Evolutionary conservation across 345 rosid species (phyloP).

Genomic region (Arabis hirsuta): DNA sequence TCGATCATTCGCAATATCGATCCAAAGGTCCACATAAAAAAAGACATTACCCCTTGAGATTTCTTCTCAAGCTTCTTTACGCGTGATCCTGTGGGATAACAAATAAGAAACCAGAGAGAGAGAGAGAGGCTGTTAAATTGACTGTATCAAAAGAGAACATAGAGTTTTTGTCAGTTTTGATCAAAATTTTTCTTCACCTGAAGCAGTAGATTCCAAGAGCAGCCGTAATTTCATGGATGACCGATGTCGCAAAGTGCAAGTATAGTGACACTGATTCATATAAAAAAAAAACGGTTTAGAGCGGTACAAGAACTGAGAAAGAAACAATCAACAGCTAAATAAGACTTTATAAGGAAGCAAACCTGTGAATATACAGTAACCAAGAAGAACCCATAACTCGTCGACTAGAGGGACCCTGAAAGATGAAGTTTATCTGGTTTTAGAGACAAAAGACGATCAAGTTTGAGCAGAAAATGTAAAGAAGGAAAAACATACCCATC

Average conservation of each 20-base stretch:
- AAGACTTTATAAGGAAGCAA: background rate
- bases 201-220: slow-evolving; percentile 97
- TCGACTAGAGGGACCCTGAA: slow-evolving; percentile 88
- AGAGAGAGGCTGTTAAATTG: background rate
- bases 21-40: slow-evolving; percentile 8
- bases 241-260: slow-evolving; percentile 89
- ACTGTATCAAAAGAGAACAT: background rate
- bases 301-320: background rate
- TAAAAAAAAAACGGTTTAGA: slow-evolving; percentile 2
- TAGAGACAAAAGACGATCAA: background rate
- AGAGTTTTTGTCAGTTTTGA: background rate
- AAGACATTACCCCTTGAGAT: background rate
- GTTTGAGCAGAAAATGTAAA: slow-evolving; percentile 5
- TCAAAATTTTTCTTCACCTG: slow-evolving; percentile 55
- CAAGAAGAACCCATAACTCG: slow-evolving; percentile 93
- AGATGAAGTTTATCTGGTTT: slow-evolving; percentile 22
- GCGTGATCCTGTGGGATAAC: slow-evolving; percentile 70
- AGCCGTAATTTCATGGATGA: slow-evolving; percentile 86
- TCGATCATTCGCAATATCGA: slow-evolving; percentile 19
- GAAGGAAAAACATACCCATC: slow-evolving; percentile 70
- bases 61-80: slow-evolving; percentile 83
- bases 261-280: slow-evolving; percentile 64
- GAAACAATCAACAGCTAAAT: background rate
- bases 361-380: slow-evolving; percentile 89
- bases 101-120: slow-evolving; percentile 13